phyloP scores from a whole-genome alignment of 2,329 filamentous ascomycete species.

The Cladosporium austrohemisphaericum region DNA sequence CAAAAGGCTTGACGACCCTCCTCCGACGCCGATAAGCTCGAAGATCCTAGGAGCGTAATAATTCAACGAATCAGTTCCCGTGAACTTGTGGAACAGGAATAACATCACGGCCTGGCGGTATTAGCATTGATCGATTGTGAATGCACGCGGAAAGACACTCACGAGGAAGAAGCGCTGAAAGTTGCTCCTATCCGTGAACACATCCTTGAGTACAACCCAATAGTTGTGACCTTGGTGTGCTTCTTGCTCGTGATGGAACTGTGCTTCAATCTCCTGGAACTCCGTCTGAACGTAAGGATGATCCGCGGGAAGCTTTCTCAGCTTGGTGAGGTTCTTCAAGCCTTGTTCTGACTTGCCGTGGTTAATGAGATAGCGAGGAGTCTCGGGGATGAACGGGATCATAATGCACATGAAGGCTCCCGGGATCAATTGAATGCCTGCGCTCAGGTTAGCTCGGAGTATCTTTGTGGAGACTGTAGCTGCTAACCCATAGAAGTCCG shows the following conservation, averaged over 20 bases:
- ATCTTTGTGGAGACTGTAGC: not conserved
- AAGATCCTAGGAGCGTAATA: conserved; percentile 19
- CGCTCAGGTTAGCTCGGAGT: not conserved
- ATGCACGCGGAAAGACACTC: not conserved
- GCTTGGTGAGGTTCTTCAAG: conserved; percentile 17
- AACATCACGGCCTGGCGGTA: conserved; percentile 14
- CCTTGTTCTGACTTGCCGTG: conserved; percentile 18
- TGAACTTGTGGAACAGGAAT: conserved; percentile 23
- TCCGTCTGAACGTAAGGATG: conserved; percentile 25
- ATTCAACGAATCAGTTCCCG: conserved; percentile 19
- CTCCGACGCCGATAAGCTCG: conserved; percentile 19
- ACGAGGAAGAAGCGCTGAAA: conserved; percentile 19
- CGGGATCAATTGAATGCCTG: conserved; percentile 20
- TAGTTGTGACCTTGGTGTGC: conserved; percentile 18
- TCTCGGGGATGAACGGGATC: conserved; percentile 21
- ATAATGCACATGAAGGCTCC: conserved; percentile 21
- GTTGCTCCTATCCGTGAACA: conserved; percentile 18
- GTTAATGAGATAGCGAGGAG: conserved; percentile 19
- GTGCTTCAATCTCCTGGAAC: conserved; percentile 24
- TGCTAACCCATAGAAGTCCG: conserved; percentile 16
- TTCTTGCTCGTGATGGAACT: conserved; percentile 22
- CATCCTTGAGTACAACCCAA: conserved; percentile 18
- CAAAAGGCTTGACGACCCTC: conserved; percentile 10
- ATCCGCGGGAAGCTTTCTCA: conserved; percentile 23
- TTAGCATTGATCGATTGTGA: not conserved